Base-by-base conservation (phyloP, 441 rosid species). In the Adansonia grandidieri region DNA sequence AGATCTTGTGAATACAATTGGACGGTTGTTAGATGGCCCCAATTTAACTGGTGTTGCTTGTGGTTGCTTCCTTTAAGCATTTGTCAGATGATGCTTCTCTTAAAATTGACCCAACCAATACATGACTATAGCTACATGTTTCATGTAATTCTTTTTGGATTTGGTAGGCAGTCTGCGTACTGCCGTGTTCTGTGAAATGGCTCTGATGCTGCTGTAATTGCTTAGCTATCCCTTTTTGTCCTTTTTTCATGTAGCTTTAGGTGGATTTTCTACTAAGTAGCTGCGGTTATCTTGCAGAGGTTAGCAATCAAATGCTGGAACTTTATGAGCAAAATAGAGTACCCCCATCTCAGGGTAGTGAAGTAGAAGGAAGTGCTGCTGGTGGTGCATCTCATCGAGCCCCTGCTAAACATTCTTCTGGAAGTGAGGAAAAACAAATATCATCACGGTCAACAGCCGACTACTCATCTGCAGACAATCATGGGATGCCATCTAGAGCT, bases 281-380 rank as follows among this genome's bases (percentile, higher is more conserved):
- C 44, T 48, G 28, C 9, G 42, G 84, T 56, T 74, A 15, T 78
- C 65, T 79, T 87, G 84, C 93, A 95, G 98, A 93, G 84, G 97
- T 95, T 51, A 95, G 98, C 88, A 95, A 93, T 87, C 98, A 95
- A 84, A 93, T 95, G 97, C 89, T 95, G 83, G 97, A 95, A 84
- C 91, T 95, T 9, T 93, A 93, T 63, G 98, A 95, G 82, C 98
- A 95, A 86, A 93, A 92, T 81, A 86, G 93, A 79, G 85, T 86
- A 70, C 94, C 93, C 53, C 86, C 88, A 73, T 83, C 97, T 71
- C 95, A 88, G 79, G 92, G 84, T 68, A 89, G 91, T 84, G 94
- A 93, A 87, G 90, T 90, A 20, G 98, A 93, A 82, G 94, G 96
- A 80, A 90, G 89, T 81, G 88, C 83, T 42, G 95, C 89, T 63